Base-by-base conservation (phyloP, 805 yeast genomes). In the Hanseniaspora lindneri region DNA sequence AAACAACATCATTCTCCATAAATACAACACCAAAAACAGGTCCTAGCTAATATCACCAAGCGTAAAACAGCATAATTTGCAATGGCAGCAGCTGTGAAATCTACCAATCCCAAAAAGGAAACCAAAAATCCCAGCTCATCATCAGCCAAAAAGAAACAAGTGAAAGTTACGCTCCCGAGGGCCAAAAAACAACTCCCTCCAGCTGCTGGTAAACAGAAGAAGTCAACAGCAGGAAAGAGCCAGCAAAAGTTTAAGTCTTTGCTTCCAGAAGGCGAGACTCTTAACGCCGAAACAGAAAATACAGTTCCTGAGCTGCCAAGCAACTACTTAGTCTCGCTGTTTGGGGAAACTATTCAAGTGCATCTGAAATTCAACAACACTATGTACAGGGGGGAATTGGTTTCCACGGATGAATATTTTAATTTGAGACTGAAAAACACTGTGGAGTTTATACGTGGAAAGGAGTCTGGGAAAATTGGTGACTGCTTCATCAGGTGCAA, bases 341-440 rank as follows among this genome's bases (percentile, higher is more conserved):
- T 82, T n/a, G 79, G 80, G 49, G 72, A 79, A 51, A 70, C 67
- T 29, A 87, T 89, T 11, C 66, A 79, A 11, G 89, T 92, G 19
- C 76, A 87, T 50, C 72, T 92, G 53, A 92, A 92, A 61, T 92
- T 95, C 81, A 89, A 87, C 59, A 75, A 75, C 54, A 83, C 95
- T 10, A 94, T 87, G 62, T 92, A 92, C 64, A 74, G 69, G 51
- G 98, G 98, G 1, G 73, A 63, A 19, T 71, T 92, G 39, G 65
- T 79, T 3, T 77, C 95, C 1, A 81, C 84, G 21, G 98, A 92
- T 61, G 83, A 84, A 57, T 92, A 92, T 66, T 89, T 92, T 89
- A 92, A 92, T 57, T 54, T 92, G 29, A 87, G 83, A 59, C 64
- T 88, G 35, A 80, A 75, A 30, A 74, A 79, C 25, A 76, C 80